phyloP scores from a whole-genome alignment of 2,329 filamentous ascomycete genomes.

The Elsinoe perseae region DNA sequence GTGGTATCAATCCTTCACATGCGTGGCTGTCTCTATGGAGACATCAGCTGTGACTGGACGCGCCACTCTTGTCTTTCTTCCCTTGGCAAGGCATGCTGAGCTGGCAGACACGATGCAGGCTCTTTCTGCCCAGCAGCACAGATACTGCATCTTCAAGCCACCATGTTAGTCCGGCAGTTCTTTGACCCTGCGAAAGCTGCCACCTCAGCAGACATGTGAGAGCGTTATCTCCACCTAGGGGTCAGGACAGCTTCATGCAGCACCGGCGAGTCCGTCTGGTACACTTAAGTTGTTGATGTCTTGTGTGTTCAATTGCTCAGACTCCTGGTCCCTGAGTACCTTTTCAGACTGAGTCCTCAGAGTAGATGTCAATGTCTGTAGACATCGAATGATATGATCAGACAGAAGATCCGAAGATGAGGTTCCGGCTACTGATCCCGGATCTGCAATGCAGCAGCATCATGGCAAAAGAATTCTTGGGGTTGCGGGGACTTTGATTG shows the following conservation, averaged over 20 bases:
- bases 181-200: background rate
- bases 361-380: too few species aligned
- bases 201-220: background rate
- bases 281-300: background rate
- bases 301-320: background rate
- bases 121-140: background rate
- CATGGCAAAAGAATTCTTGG: background rate
- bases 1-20: background rate
- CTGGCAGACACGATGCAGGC: background rate
- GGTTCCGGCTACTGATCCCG: background rate
- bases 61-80: background rate
- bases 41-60: background rate
- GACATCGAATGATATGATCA: too few species aligned
- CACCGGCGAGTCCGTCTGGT: background rate
- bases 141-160: background rate
- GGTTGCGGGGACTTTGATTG: background rate
- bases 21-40: background rate
- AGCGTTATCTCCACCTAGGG: background rate
- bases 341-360: too few species aligned
- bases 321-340: too few species aligned
- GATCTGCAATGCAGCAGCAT: slow-evolving; percentile 5
- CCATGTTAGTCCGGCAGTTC: background rate
- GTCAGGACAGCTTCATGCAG: background rate
- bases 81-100: background rate
- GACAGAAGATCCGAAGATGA: background rate